Base-by-base conservation (phyloP, 345 rosid genomes). In the Brassica incana region DNA sequence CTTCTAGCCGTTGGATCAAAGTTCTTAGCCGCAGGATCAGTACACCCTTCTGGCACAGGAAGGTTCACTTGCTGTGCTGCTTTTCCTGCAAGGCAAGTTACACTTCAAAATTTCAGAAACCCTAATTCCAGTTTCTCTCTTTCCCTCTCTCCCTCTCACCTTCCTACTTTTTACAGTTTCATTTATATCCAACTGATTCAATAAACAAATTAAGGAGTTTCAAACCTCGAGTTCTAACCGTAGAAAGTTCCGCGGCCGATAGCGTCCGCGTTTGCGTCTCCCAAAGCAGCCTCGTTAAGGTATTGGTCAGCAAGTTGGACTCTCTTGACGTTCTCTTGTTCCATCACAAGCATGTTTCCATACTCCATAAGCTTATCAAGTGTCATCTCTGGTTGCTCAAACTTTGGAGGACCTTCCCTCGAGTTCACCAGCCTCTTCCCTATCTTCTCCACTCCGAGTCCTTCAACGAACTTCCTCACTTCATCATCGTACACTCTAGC, bases 391-490 rank as follows among this genome's bases (percentile, higher is more conserved):
- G 98, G 99, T 75, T 92, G 92, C 69, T 92, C 90, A 35, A 95
- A 95, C 1, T 86, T 81, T 0, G 99, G 99, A 2, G 98, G 79
- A 23, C 88, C 91, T 27, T 95, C 97, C 86, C 56, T 89, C 0
- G 99, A 95, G 90, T 95, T 95, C 87, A 95, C 99, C 2, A 95
- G 89, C 81, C 76, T 90, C 90, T 88, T 95, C 23, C 99, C 99
- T 11, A 95, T 30, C 60, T 45, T 6, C 0, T 84, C 84, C 1
- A 95, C 92, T 52, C 99, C 98, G 1, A 93, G 71, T 0, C 82
- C 90, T 0, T 85, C 62, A 1, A 95, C 69, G 88, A 95, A 91
- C 84, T 95, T 95, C 86, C 98, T 92, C 86, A 95, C 98, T 87
- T 91, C 99, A 54, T 95, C 98, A 8, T 95, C 99, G 71, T 92